Evolutionary conservation across 208 protist species (phyloP), one percentile per base, ranked within the genome.

Genomic region (Phytomonas francai): DNA sequence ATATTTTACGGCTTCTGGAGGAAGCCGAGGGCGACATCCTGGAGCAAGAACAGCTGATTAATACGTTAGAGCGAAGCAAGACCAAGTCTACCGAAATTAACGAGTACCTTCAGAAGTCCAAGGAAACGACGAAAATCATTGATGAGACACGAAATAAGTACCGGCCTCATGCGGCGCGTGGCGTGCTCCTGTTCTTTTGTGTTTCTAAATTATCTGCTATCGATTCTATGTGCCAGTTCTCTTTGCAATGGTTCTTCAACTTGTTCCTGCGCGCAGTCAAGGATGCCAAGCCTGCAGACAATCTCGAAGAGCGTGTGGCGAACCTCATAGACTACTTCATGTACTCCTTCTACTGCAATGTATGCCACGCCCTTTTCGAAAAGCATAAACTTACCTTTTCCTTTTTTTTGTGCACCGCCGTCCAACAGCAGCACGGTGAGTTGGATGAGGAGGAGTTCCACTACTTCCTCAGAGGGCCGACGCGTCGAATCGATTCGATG

Each of bases 311-410:
- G 70, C 84, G 97, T 33, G 76, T 99, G 14, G 32, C 71, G 30
- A 97, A 91, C 64, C 56, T 98, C 42, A 98, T 91, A 65, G 92
- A 99, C 63, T 97, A 88, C 82, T 98, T 99, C 74, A 99, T 97
- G 11, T 97, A 95, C 74, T 92, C 84, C 57, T 91, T 99, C 74
- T 99, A 99, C 84, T 80, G 82, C 67, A 98, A 98, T 82, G 95
- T 99, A 29, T 99, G 97, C 90, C 87, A 98, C 45, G 98, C 97
- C 11, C 84, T 99, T 39, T 99, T 99, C 79, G 98, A 99, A 77
- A 89, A 85, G 77, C 97, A 99, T 82, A 99, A 99, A 84, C 78
- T 98, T 33, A 93, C 98, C 30, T 99, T 99, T 81, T 98, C 97
- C 56, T 99, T 99, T 73, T 89, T 94, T 65, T 74, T 99, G 39